phyloP scores from a whole-genome alignment of 2,329 filamentous ascomycete genomes.

The Microcyclospora tardicrescens region DNA sequence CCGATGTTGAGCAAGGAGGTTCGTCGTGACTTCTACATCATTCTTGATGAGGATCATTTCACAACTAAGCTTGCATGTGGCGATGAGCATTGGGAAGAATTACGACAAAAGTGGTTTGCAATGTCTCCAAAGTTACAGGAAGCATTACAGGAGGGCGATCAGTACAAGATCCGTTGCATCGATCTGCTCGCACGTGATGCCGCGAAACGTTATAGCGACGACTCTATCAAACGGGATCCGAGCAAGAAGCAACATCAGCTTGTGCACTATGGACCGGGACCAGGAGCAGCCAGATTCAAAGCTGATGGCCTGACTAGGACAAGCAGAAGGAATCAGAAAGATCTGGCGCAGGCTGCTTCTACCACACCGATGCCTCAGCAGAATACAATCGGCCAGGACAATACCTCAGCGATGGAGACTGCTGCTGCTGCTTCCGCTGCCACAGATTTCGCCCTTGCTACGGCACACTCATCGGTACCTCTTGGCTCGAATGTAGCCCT shows the following conservation, averaged over 20 bases:
- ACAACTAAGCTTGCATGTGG: constrained; percentile 62
- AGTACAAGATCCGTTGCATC: constrained; percentile 48
- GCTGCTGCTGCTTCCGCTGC: neutral
- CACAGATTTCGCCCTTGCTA: neutral
- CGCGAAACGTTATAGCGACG: constrained; percentile 62
- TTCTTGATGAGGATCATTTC: constrained; percentile 53
- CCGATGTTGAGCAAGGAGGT: constrained; percentile 54
- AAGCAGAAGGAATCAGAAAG: neutral
- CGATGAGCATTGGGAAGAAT: constrained; percentile 54
- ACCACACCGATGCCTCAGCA: neutral
- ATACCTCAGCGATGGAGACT: neutral
- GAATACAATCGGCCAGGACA: neutral
- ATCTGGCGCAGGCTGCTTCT: neutral
- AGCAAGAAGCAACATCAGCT: constrained; percentile 30
- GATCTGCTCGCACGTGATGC: constrained; percentile 63
- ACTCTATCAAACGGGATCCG: constrained; percentile 45
- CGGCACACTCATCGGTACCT: neutral
- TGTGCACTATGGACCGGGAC: constrained; percentile 26
- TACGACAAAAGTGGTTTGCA: constrained; percentile 56
- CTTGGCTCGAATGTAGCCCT: constrained; percentile 27
- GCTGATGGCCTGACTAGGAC: neutral
- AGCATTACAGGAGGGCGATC: constrained; percentile 11
- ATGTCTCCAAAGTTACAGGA: constrained; percentile 9
- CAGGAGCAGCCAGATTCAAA: constrained; percentile 15
- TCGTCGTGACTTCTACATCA: constrained; percentile 52